Percentiles rank a stretch among this genome's conserved stretches.
Conservation (phyloP, 23 red algal genomes). For the Porphyridium purpureum region DNA sequence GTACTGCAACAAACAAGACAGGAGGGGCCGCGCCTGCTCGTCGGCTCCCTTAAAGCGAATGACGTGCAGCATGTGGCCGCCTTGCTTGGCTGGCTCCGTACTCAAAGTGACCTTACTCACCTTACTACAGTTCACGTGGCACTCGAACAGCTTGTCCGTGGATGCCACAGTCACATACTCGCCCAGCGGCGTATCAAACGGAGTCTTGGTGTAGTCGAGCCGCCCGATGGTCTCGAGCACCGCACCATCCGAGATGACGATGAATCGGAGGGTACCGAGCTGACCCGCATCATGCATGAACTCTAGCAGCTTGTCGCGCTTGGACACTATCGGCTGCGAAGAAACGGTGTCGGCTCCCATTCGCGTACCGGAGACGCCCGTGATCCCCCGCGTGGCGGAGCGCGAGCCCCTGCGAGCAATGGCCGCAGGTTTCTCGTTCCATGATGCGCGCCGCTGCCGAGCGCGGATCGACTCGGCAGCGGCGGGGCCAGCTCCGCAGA, state of each 20-base stretch:
- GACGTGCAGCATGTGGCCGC: conserved; percentile 7
- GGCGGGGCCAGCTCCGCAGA: too few relatives aligned
- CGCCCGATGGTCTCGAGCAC: conserved; percentile 31
- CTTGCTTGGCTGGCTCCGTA: conserved; percentile 14
- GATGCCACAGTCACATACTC: conserved; percentile 2
- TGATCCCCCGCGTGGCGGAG: too few relatives aligned
- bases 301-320: background rate
- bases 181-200: conserved; percentile 4
- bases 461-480: too few relatives aligned
- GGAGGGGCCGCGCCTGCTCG: background rate
- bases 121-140: conserved; percentile 2
- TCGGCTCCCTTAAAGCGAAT: conserved; percentile 13
- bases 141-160: conserved; percentile 16
- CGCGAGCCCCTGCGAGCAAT: too few relatives aligned
- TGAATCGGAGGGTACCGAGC: conserved; percentile 24
- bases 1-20: conserved; percentile 7
- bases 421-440: too few relatives aligned
- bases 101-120: conserved; percentile 8
- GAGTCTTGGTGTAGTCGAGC: conserved; percentile 14
- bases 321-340: too few relatives aligned
- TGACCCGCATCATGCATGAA: conserved; percentile 12
- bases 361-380: too few relatives aligned
- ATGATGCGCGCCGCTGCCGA: too few relatives aligned
- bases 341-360: too few relatives aligned
- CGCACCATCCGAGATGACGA: conserved; percentile 3